Evolutionary conservation across 257 asterid genomes (phyloP).

Genomic region (Hygrophila difformis): DNA sequence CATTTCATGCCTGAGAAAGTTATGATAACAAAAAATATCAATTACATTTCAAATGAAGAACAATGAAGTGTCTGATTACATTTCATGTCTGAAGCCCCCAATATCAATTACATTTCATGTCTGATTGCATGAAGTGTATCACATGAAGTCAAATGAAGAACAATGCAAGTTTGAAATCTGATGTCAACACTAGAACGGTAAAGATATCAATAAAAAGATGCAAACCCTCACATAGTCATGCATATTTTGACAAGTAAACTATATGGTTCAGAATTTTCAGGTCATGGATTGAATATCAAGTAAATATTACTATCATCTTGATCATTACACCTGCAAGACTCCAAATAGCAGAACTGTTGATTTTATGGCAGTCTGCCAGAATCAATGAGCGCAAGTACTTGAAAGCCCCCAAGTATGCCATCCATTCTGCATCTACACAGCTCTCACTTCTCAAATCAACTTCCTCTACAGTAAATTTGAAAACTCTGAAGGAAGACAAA

Average conservation of each 20-base stretch:
- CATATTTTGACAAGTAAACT: no score
- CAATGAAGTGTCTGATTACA: no score
- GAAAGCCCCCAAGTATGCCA: slow-evolving; percentile 91
- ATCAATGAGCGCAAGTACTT: slow-evolving; percentile 48
- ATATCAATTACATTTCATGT: no score
- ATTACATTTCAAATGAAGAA: neutral
- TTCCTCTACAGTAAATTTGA: slow-evolving; percentile 59
- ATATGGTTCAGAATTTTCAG: no score
- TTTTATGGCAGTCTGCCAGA: slow-evolving; percentile 69
- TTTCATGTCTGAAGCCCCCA: no score
- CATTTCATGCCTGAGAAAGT: slow-evolving; percentile 51
- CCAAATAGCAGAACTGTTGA: slow-evolving; percentile 84
- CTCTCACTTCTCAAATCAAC: slow-evolving; percentile 62
- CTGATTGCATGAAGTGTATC: neutral
- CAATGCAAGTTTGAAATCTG: slow-evolving; percentile 7
- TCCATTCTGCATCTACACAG: slow-evolving; percentile 90
- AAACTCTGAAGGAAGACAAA: slow-evolving; percentile 53
- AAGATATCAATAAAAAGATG: neutral
- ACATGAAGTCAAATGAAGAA: slow-evolving; percentile 10
- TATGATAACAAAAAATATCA: slow-evolving; percentile 3
- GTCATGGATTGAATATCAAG: no score
- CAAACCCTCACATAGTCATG: no score
- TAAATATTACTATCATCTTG: no score
- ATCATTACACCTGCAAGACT: slow-evolving; percentile 45
- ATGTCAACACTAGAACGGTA: slow-evolving; percentile 8